A percentile compares a stretch with the other conserved stretches of the same genome.
Evolutionary conservation across 78 protist genomes (phyloP).

Genomic region (Diacronema lutheri): DNA sequence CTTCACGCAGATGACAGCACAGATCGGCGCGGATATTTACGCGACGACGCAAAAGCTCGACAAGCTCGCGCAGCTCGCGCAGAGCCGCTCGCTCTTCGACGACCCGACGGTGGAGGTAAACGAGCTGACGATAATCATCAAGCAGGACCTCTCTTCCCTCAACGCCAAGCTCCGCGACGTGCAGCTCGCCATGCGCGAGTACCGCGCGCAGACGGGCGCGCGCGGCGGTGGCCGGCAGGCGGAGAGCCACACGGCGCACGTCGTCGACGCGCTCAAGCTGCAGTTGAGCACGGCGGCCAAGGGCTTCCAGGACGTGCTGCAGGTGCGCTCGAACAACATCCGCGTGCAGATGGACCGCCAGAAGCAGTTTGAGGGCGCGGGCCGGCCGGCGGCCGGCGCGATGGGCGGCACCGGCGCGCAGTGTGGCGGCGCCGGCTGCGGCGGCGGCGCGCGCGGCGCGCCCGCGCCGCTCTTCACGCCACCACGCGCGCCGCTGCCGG

Average conservation of each 20-base stretch:
- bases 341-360: not conserved
- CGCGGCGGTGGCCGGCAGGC: not conserved
- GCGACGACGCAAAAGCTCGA: not conserved
- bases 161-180: conserved; percentile 29
- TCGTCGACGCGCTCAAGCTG: conserved; percentile 32
- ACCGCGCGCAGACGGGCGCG: not conserved
- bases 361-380: not conserved
- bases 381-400: not conserved
- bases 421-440: not conserved
- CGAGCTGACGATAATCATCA: conserved; percentile 54
- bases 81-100: conserved; percentile 18
- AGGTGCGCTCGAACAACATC: conserved; percentile 24
- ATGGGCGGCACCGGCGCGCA: not conserved
- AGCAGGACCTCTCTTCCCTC: conserved; percentile 35
- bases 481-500: too few species aligned
- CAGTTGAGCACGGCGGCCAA: conserved; percentile 10
- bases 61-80: conserved; percentile 25
- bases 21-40: not conserved
- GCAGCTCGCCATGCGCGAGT: not conserved
- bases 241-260: not conserved
- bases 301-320: conserved; percentile 45
- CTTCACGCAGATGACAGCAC: not conserved
- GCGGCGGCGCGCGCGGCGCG: not conserved
- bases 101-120: conserved; percentile 40
- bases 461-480: not conserved